Conservation (phyloP, 2,329 filamentous ascomycete genomes). For the Penicillium sp. region DNA sequence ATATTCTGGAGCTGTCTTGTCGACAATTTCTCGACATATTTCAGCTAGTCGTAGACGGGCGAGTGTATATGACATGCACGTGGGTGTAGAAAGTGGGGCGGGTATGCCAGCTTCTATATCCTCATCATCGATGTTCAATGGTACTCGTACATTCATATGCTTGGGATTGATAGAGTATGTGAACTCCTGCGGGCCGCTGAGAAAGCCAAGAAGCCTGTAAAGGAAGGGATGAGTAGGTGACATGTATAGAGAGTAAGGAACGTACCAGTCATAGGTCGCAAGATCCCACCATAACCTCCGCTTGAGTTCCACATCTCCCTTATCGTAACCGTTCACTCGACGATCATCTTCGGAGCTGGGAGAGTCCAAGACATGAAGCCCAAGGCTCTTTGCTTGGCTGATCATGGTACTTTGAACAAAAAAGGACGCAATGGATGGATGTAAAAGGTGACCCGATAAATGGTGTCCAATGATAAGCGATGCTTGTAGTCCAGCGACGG, state of each 20-base stretch:
- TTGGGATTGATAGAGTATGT: conserved; percentile 45
- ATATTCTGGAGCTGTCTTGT: conserved; percentile 32
- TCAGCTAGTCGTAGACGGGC: conserved; percentile 44
- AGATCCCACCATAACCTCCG: conserved; percentile 49
- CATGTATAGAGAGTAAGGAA: neutral
- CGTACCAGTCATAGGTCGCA: conserved; percentile 46
- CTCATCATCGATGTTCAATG: conserved; percentile 45
- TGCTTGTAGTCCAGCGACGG: conserved; percentile 36
- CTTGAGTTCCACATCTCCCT: conserved; percentile 37
- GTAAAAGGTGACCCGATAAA: conserved; percentile 26
- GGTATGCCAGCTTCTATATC: conserved; percentile 30
- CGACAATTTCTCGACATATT: conserved; percentile 43
- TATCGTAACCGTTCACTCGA: conserved; percentile 16
- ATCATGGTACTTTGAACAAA: conserved; percentile 28
- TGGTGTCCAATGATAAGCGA: conserved; percentile 32
- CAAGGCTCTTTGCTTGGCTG: conserved; percentile 35
- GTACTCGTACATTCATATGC: conserved; percentile 44
- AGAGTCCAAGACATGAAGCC: conserved; percentile 39
- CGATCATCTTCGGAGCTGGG: conserved; percentile 17
- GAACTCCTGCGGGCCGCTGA: conserved; percentile 47
- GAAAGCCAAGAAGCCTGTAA: conserved; percentile 39
- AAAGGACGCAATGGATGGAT: conserved; percentile 23
- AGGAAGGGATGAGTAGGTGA: neutral
- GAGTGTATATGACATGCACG: conserved; percentile 48
- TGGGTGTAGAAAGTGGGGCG: conserved; percentile 38